phyloP scores from a whole-genome alignment of 306 rosid species.

The barrel medic (Medicago truncatula) region DNA sequence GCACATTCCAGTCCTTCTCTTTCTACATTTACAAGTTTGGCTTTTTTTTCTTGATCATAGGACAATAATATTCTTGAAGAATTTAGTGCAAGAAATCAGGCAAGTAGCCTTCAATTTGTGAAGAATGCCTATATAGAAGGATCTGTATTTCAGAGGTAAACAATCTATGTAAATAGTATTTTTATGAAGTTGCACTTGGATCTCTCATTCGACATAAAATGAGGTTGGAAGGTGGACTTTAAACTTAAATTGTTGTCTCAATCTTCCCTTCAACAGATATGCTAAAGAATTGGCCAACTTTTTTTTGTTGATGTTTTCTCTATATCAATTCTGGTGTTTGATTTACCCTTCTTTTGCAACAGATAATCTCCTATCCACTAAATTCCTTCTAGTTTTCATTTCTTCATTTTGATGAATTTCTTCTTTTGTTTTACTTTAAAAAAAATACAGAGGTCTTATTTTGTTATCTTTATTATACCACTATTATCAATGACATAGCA shows the following conservation, averaged over 20 bases:
- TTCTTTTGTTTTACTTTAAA: too few relatives aligned
- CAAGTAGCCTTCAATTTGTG: constrained; percentile 74
- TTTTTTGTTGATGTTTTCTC: too few relatives aligned
- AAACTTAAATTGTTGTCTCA: neutral
- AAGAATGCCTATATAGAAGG: constrained; percentile 62
- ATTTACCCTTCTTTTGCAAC: too few relatives aligned
- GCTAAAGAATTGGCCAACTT: neutral
- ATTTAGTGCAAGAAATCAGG: constrained; percentile 60
- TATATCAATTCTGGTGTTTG: too few relatives aligned
- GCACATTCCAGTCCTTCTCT: neutral
- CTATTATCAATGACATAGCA: neutral
- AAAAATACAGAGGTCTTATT: too few relatives aligned
- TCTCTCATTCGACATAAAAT: neutral
- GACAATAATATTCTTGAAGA: constrained; percentile 74
- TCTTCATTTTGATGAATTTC: too few relatives aligned
- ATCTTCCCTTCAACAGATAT: constrained; percentile 1
- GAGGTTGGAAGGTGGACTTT: neutral
- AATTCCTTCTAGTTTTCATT: too few relatives aligned
- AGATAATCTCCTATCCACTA: too few relatives aligned
- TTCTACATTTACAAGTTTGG: constrained; percentile 34
- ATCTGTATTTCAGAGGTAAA: constrained; percentile 54
- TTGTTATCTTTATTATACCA: too few relatives aligned
- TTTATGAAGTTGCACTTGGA: constrained; percentile 32
- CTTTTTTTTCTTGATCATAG: constrained; percentile 51
- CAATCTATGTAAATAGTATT: neutral